Conservation (phyloP, 345 rosid species). For the Limnanthes douglasii region DNA sequence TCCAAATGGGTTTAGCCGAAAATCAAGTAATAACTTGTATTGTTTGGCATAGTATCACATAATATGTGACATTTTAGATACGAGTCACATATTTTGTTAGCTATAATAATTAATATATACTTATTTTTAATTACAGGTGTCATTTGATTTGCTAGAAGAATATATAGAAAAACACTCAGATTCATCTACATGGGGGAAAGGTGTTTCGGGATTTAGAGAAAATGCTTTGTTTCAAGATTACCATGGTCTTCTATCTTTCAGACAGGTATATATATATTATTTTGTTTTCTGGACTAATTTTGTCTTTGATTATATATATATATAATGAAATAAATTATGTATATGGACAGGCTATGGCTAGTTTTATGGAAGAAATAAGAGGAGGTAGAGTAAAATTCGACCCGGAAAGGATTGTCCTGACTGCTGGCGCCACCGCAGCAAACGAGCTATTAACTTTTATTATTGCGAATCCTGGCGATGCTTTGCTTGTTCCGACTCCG, state of each 20-base stretch:
- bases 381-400: slow-evolving; percentile 62
- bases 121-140: slow-evolving; percentile 55
- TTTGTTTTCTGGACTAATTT: too few species aligned
- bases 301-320: too few species aligned
- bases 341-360: slow-evolving; percentile 96
- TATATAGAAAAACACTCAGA: slow-evolving; percentile 47
- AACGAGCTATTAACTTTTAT: slow-evolving; percentile 84
- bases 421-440: slow-evolving; percentile 96
- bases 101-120: too few species aligned
- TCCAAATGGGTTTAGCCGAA: slow-evolving; percentile 84
- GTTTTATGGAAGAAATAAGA: slow-evolving; percentile 76
- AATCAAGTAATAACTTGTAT: too few species aligned
- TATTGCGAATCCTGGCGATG: slow-evolving; percentile 75
- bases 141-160: slow-evolving; percentile 74
- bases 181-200: slow-evolving; percentile 53
- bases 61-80: too few species aligned
- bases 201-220: slow-evolving; percentile 57
- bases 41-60: too few species aligned
- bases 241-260: slow-evolving; percentile 71
- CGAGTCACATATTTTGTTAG: too few species aligned
- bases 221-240: slow-evolving; percentile 95
- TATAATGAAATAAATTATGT: too few species aligned
- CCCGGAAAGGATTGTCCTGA: slow-evolving; percentile 56
- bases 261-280: too few species aligned
- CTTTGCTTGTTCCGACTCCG: slow-evolving; percentile 83